Base-by-base conservation (phyloP, 257 asterid genomes). In the Dorcoceras hygrometricum region DNA sequence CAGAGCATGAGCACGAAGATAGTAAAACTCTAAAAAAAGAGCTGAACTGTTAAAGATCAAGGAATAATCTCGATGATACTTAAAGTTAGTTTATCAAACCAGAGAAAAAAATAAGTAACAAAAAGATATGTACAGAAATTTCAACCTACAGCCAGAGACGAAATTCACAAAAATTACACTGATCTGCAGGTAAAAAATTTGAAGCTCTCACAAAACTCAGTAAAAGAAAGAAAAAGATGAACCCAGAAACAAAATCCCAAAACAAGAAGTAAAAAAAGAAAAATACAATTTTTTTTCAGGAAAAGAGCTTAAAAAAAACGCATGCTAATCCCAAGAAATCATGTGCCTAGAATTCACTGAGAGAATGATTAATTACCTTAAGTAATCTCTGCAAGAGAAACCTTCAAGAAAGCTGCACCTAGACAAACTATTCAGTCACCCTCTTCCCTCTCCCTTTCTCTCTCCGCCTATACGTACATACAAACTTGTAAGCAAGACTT, bases 341-440 rank as follows among this genome's bases (percentile, higher is more conserved):
- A 61, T 23, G 59, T 34, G 23, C 22, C 67, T 57, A 74, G 60
- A 67, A 63, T n/a, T 25, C 26, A 25, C 8, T 19, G 53, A 65
- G 67, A 67, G 39, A 69, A 32, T 29, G 5, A 69, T 71, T 72
- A 57, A 50, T 65, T 65, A 89, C 92, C 88, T 82, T 23, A 71
- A 66, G 34, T 76, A 59, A n/a, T 62, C 53, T 71, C 75, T 76
- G 74, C 81, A 70, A 46, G 73, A 82, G 84, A 72, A 69, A 25
- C 76, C 81, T 74, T 75, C 65, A 51, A 73, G 78, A 77, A 90
- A 90, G 92, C 97, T 78, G 88, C 72, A 80, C 57, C 69, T 64
- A 43, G 69, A 76, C 48, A 25, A 69, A 55, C 53, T 56, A 56
- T 51, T 62, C 32, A 18, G 28, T 39, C 59, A 12, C 62, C 20